Conservation (phyloP, 768 basidiomycete species). For the Suillus discolor region DNA sequence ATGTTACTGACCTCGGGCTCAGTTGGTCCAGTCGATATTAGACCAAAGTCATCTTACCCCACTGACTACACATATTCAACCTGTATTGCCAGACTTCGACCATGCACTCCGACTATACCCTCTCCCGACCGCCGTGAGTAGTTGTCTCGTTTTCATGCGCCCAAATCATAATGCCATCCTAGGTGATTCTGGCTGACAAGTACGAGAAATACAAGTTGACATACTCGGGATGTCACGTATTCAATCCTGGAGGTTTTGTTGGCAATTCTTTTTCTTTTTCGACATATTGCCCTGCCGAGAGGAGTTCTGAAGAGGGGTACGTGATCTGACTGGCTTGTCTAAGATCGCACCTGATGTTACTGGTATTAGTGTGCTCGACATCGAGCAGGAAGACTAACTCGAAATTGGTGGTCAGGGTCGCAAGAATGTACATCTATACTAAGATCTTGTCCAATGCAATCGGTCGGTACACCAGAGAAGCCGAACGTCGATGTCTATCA, state of each 20-base stretch:
- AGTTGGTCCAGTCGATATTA: slow-evolving; percentile 96
- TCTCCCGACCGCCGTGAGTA: slow-evolving; percentile 82
- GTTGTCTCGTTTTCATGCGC: neutral
- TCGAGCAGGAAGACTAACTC: slow-evolving; percentile 6
- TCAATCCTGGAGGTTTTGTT: slow-evolving; percentile 95
- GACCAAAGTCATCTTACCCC: slow-evolving; percentile 97
- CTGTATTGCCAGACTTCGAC: slow-evolving; percentile 87
- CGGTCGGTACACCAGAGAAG: neutral
- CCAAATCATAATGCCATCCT: slow-evolving; percentile 15
- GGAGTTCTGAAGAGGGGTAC: slow-evolving; percentile 85
- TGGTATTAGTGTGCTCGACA: neutral
- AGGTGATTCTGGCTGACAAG: slow-evolving; percentile 94
- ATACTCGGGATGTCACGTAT: slow-evolving; percentile 97
- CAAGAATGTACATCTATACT: neutral
- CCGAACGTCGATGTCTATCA: neutral
- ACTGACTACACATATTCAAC: slow-evolving; percentile 80
- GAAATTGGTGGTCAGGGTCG: neutral
- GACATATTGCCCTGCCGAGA: slow-evolving; percentile 84
- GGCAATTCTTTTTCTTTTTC: slow-evolving; percentile 84
- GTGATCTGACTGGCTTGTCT: slow-evolving; percentile 17
- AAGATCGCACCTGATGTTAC: neutral
- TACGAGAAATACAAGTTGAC: slow-evolving; percentile 96
- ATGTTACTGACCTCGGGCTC: slow-evolving; percentile 5
- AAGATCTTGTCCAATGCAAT: neutral
- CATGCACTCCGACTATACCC: slow-evolving; percentile 93